Conservation (phyloP, 148 eudicot genomes). For the Rhododendron kiyosumense region DNA sequence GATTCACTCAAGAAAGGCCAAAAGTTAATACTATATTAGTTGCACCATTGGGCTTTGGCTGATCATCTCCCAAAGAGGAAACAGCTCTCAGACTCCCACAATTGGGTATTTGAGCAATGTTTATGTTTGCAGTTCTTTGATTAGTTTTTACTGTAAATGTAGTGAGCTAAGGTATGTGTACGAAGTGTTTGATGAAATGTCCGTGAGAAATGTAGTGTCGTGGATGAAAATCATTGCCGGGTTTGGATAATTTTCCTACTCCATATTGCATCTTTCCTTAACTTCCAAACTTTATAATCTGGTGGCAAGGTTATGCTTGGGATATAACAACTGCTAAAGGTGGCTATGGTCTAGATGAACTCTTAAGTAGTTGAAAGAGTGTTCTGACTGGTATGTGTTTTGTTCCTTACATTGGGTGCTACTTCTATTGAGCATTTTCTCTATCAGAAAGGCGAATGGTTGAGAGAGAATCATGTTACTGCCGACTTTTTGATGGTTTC, state of each 20-base stretch:
- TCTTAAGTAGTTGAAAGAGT: constrained; percentile 63
- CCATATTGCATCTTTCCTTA: background rate
- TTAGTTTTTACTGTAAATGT: too few relatives aligned
- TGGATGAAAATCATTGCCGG: too few relatives aligned
- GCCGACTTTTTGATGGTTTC: background rate
- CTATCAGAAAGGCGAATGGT: background rate
- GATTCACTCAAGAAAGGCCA: too few relatives aligned
- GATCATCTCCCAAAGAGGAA: too few relatives aligned
- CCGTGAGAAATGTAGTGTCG: too few relatives aligned
- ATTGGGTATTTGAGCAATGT: too few relatives aligned
- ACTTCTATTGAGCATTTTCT: background rate
- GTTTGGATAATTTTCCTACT: background rate
- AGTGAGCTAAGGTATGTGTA: too few relatives aligned
- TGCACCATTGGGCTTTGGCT: too few relatives aligned
- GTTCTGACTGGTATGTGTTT: constrained; percentile 61
- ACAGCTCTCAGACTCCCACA: too few relatives aligned
- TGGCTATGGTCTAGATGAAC: constrained; percentile 82
- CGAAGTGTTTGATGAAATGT: too few relatives aligned
- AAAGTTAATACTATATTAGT: too few relatives aligned
- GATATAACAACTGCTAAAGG: constrained; percentile 96
- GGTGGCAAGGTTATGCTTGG: constrained; percentile 84
- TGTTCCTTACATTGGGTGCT: background rate
- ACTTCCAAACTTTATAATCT: constrained; percentile 4
- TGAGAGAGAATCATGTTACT: background rate
- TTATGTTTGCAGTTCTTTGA: too few relatives aligned